Evolutionary conservation across 2,329 filamentous ascomycete species (phyloP).

Genomic region (Epichloe scottii): DNA sequence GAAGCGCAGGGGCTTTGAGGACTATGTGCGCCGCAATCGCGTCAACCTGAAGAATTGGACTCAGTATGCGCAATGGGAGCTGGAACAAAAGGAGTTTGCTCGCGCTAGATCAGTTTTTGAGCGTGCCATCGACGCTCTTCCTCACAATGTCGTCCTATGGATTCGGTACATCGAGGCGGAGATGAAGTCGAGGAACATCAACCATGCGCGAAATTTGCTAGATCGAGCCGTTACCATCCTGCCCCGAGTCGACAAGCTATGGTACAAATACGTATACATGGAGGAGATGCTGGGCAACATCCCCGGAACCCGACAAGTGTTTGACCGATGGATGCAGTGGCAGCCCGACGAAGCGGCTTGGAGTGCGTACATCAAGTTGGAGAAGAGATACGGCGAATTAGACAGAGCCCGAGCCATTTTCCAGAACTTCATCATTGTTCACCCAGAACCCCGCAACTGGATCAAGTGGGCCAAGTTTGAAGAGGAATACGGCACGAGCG

Average conservation of each 20-base stretch:
- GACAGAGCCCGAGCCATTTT: conserved; percentile 86
- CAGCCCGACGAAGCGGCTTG: conserved; percentile 93
- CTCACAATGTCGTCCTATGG: conserved; percentile 79
- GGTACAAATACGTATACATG: conserved; percentile 99
- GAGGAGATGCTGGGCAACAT: conserved; percentile 96
- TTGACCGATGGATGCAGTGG: conserved; percentile 98
- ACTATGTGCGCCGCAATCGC: conserved; percentile 90
- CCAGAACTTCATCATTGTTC: conserved; percentile 78
- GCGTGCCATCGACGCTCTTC: conserved; percentile 81
- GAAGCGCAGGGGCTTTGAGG: conserved; percentile 93
- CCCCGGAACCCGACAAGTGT: conserved; percentile 81
- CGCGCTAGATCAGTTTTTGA: conserved; percentile 90
- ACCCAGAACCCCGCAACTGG: conserved; percentile 92
- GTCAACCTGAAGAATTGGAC: conserved; percentile 99
- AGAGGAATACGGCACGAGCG: conserved; percentile 86
- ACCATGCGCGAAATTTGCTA: conserved; percentile 86
- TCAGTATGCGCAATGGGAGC: conserved; percentile 92
- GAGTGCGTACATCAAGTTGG: conserved; percentile 91
- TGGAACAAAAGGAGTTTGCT: conserved; percentile 94
- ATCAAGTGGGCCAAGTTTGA: conserved; percentile 98
- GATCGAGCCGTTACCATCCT: conserved; percentile 90
- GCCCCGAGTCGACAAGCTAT: conserved; percentile 86
- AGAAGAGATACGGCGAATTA: conserved; percentile 89
- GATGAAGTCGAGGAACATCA: conserved; percentile 89
- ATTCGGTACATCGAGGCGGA: conserved; percentile 89